Base-by-base conservation (phyloP, 176 grass and related monocot species). In the Musa schizocarpa region DNA sequence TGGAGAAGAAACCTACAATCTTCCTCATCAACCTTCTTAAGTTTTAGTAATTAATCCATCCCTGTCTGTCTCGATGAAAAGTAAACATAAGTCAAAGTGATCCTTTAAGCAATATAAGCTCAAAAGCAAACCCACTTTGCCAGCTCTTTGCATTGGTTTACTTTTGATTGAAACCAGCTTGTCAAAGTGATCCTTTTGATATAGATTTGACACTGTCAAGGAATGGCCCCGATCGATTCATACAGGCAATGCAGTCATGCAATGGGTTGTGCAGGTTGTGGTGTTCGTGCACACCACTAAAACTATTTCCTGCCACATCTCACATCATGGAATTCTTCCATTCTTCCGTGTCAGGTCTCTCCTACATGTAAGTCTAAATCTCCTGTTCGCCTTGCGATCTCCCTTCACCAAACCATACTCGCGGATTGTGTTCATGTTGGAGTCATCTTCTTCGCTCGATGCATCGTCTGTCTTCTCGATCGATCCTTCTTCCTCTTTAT, bases 21-120 rank as follows among this genome's bases (percentile, higher is more conserved):
- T 49, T 69, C 16, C 29, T 19, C 67, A 69, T 50, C 1, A 69
- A 69, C 50, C 16, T 69, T 69, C 13, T 65, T 34, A 34, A 24
- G n/a, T 2, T 50, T 50, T 49, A 49, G 50, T 9, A 49, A 34
- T 10, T 50, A 50, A 69, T 19, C 67, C 67, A 69, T 69, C 67
- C n/a, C 29, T 69, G 48, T 69, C 67, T 69, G 48, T 69, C 11
- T 34, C n/a, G 19, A 49, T 69, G 29, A 69, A 50, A 69, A 34
- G 8, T 49, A 69, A 16, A 69, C 13, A 69, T 7, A 49, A 25
- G 9, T 24, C 11, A 24, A 24, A 24, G 24, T 24, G 24, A 24
- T 24, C 24, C 24, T 24, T 24, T 24, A 24, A 24, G 8, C 67
- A 69, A 13, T 9, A 34, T 34, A 4, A 3, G 16, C 19, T 29